Conservation (phyloP, 2,329 filamentous ascomycete genomes). For the Plenodomus biglobosus region DNA sequence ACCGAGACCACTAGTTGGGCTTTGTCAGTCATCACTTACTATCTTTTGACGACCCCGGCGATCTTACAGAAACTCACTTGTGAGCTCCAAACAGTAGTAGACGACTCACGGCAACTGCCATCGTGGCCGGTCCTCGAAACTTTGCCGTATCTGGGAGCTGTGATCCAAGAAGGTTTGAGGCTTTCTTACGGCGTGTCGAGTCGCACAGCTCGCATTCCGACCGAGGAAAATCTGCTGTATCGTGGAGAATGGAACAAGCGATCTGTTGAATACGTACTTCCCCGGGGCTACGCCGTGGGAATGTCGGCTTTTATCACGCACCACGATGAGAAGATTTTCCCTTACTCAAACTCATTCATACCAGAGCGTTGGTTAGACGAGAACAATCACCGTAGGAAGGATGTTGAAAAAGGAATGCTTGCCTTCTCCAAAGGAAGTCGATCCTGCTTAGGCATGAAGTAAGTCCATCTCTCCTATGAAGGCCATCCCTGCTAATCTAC, state of each 20-base stretch:
- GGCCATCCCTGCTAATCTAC: slow-evolving; percentile 6
- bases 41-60: slow-evolving; percentile 28
- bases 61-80: slow-evolving; percentile 22
- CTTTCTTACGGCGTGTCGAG: slow-evolving; percentile 31
- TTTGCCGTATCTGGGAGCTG: slow-evolving; percentile 37
- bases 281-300: slow-evolving; percentile 26
- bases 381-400: slow-evolving; percentile 24
- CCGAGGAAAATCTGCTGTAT: slow-evolving; percentile 26
- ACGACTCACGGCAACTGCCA: slow-evolving; percentile 17
- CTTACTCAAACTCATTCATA: slow-evolving; percentile 25
- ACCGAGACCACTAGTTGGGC: slow-evolving; percentile 40
- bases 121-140: slow-evolving; percentile 25
- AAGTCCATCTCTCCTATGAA: slow-evolving; percentile 9
- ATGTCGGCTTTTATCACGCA: slow-evolving; percentile 31
- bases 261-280: slow-evolving; percentile 22
- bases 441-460: slow-evolving; percentile 40
- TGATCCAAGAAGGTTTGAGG: slow-evolving; percentile 37
- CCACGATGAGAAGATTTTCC: slow-evolving; percentile 29
- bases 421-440: slow-evolving; percentile 37
- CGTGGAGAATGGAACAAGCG: slow-evolving; percentile 30
- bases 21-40: slow-evolving; percentile 31
- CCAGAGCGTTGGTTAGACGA: slow-evolving; percentile 37
- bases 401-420: slow-evolving; percentile 32
- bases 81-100: slow-evolving; percentile 25
- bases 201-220: slow-evolving; percentile 27